phyloP scores from a whole-genome alignment of 176 grass and related monocot genomes.

The Aegilops umbellulata region DNA sequence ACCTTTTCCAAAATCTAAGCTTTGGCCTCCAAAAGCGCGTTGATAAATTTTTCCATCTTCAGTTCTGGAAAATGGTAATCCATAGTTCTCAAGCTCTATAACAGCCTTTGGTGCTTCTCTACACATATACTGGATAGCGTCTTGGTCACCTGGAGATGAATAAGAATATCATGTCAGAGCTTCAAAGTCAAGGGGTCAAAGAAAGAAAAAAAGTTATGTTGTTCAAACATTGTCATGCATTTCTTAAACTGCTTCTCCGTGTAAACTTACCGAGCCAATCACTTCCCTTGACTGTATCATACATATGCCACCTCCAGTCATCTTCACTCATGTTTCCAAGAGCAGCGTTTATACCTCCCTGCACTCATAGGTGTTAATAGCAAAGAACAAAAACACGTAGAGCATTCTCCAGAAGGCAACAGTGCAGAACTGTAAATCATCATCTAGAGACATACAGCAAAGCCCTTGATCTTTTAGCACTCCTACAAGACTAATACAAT shows the following conservation, averaged over 20 bases:
- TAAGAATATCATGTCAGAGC: background rate
- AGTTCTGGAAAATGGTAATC: constrained; percentile 91
- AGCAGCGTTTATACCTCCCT: constrained; percentile 98
- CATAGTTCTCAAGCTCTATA: constrained; percentile 98
- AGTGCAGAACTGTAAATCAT: background rate
- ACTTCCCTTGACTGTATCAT: constrained; percentile 97
- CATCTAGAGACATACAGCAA: constrained; percentile 43
- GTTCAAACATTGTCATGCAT: background rate
- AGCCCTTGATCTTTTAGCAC: background rate
- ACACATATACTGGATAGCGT: constrained; percentile 99
- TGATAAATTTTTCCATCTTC: constrained; percentile 99
- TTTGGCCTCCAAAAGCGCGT: constrained; percentile 92
- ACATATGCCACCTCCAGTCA: constrained; percentile 99
- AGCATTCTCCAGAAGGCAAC: constrained; percentile 40
- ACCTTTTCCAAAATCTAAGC: constrained; percentile 99
- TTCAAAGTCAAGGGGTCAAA: background rate
- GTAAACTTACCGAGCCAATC: constrained; percentile 80
- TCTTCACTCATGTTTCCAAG: constrained; percentile 98
- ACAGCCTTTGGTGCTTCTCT: constrained; percentile 99
- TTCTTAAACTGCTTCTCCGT: background rate
- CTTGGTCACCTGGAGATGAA: constrained; percentile 75
- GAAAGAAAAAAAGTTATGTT: background rate
- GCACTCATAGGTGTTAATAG: constrained; percentile 5
- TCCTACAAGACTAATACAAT: background rate
- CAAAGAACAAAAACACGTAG: background rate